A percentile compares a stretch with the other conserved stretches of the same genome.
These are phyloP conservation scores for Penicillium egyptiacum DNA, from an alignment of 495 filamentous ascomycete genomes.

Conservation along the genomic window DNA sequence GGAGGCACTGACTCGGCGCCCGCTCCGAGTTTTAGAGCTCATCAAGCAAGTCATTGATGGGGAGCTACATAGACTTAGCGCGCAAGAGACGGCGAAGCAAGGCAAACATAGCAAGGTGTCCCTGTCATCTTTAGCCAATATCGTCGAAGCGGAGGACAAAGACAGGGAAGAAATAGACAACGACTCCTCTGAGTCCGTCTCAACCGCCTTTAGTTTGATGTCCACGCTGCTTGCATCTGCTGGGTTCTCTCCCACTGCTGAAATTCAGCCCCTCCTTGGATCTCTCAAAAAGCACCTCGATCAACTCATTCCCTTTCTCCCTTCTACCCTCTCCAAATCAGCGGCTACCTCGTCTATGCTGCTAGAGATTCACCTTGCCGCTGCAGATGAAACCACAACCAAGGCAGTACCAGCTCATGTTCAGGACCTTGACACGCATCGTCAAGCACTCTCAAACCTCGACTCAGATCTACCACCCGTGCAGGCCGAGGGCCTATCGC, in stretches of 20 bases:
- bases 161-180: constrained; percentile 31
- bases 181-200: constrained; percentile 51
- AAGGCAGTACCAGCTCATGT: constrained; percentile 43
- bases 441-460: constrained; percentile 69
- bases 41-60: constrained; percentile 57
- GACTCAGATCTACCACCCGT: constrained; percentile 75
- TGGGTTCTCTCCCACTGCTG: constrained; percentile 54
- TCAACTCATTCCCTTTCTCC: constrained; percentile 42
- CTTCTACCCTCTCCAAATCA: constrained; percentile 37
- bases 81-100: constrained; percentile 7
- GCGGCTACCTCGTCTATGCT: constrained; percentile 55
- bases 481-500: constrained; percentile 72
- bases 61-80: constrained; percentile 26
- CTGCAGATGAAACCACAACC: constrained; percentile 50
- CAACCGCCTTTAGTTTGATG: constrained; percentile 64
- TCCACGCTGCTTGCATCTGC: constrained; percentile 65
- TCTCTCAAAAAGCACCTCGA: constrained; percentile 53
- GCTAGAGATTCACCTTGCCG: constrained; percentile 57
- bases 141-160: constrained; percentile 26
- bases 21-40: constrained; percentile 62
- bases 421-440: constrained; percentile 69
- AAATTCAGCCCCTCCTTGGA: constrained; percentile 44
- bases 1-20: constrained; percentile 64
- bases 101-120: constrained; percentile 29
- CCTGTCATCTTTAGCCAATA: constrained; percentile 40